Percentiles rank a stretch among this genome's conserved stretches.
These are phyloP conservation scores for Paecilomyces formosus DNA, from an alignment of 2,329 filamentous ascomycete species.

Conservation along the genomic window DNA sequence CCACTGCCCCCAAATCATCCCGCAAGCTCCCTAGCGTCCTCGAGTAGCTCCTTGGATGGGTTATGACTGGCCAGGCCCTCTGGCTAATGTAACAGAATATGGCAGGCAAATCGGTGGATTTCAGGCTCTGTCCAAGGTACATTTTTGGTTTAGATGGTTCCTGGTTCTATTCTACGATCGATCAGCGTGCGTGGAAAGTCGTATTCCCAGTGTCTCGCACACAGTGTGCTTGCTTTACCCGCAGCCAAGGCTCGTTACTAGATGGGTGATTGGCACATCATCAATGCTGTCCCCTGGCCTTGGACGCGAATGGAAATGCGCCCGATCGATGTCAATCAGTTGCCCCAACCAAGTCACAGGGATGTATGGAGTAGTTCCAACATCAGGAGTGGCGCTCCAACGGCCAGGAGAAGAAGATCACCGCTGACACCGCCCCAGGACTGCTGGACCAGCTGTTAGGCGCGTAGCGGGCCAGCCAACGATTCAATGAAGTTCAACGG, in stretches of 20 bases:
- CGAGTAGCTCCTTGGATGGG: not conserved
- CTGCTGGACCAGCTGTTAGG: not conserved
- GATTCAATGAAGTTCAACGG: not conserved
- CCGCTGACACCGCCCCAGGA: not conserved
- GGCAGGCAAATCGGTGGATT: not conserved
- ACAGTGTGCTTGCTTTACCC: not conserved
- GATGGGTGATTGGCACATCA: not conserved
- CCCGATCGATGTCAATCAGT: not conserved
- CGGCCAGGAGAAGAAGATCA: not conserved
- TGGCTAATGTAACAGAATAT: not conserved
- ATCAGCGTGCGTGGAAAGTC: not conserved
- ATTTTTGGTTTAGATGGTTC: not conserved
- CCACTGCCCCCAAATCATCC: not conserved
- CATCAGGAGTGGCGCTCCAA: not conserved
- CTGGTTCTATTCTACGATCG: not conserved
- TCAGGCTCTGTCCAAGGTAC: not conserved
- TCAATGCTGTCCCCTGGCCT: not conserved
- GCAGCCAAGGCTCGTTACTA: not conserved
- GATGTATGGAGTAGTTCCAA: not conserved
- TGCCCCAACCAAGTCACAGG: not conserved
- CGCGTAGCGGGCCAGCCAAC: not conserved
- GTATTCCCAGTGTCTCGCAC: no score
- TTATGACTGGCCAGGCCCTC: not conserved
- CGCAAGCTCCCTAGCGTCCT: not conserved
- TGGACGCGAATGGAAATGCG: not conserved